Evolutionary conservation across 1,284 basidiomycete genomes (phyloP).

Genomic region (Trametes polyzona): DNA sequence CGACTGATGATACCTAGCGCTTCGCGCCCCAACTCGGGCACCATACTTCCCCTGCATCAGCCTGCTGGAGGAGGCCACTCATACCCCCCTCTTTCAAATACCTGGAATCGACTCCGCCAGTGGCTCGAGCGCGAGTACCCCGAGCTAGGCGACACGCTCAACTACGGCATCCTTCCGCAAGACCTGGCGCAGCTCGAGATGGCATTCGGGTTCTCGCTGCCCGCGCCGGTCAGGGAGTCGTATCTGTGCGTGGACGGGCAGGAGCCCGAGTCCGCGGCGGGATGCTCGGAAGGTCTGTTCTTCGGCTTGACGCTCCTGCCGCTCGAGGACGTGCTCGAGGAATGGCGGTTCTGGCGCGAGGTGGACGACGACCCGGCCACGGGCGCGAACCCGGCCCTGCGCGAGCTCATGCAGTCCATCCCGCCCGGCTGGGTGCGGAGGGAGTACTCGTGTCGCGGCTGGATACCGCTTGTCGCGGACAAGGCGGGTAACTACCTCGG

Average conservation of each 20-base stretch:
- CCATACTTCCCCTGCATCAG: slow-evolving; percentile 69
- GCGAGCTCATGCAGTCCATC: slow-evolving; percentile 85
- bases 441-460: slow-evolving; percentile 92
- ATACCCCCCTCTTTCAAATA: slow-evolving; percentile 77
- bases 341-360: slow-evolving; percentile 93
- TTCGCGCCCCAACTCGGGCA: slow-evolving; percentile 52
- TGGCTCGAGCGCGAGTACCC: slow-evolving; percentile 86
- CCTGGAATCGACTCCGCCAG: slow-evolving; percentile 78
- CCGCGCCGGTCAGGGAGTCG: slow-evolving; percentile 80
- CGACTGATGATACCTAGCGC: slow-evolving; percentile 25
- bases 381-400: slow-evolving; percentile 73
- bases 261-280: slow-evolving; percentile 84
- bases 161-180: slow-evolving; percentile 79
- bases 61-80: slow-evolving; percentile 47
- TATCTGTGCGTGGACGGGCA: slow-evolving; percentile 86
- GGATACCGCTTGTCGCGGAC: slow-evolving; percentile 95
- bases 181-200: slow-evolving; percentile 80
- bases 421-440: slow-evolving; percentile 91
- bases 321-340: slow-evolving; percentile 87
- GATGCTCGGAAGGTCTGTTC: slow-evolving; percentile 87
- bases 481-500: slow-evolving; percentile 97
- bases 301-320: slow-evolving; percentile 85
- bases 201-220: slow-evolving; percentile 81
- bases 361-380: slow-evolving; percentile 85
- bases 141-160: slow-evolving; percentile 89